Evolutionary conservation across 1,139 yeast species (phyloP).

Genomic region (Blastobotrys persicus): DNA sequence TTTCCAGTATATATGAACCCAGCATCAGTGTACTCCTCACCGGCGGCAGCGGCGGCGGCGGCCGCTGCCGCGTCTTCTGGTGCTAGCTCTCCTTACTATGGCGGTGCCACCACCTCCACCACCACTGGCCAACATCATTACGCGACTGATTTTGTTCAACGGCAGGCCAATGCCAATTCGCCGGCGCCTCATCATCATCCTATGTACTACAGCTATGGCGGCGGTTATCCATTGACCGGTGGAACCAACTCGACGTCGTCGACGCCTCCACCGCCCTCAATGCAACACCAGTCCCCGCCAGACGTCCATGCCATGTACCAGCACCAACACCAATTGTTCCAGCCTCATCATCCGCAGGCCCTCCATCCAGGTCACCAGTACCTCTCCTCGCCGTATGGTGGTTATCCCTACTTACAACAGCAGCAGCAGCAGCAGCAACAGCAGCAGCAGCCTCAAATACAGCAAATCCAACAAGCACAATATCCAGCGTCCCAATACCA

Average conservation of each 20-base stretch:
- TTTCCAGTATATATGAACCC: background rate
- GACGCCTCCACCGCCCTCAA: background rate
- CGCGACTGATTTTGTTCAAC: constrained; percentile 4
- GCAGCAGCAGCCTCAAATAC: constrained; percentile 17
- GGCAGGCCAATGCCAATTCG: background rate
- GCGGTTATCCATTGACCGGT: background rate
- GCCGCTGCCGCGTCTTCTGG: constrained; percentile 10
- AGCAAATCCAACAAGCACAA: constrained; percentile 13
- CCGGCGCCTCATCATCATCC: constrained; percentile 2
- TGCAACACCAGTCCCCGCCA: constrained; percentile 7
- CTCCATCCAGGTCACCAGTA: constrained; percentile 12
- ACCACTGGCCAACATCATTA: background rate
- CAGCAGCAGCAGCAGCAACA: constrained; percentile 15
- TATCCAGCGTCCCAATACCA: constrained; percentile 20
- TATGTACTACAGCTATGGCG: constrained; percentile 5
- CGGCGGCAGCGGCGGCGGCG: background rate
- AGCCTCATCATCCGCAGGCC: constrained; percentile 9
- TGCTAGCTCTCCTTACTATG: constrained; percentile 23
- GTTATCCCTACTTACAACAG: constrained; percentile 22
- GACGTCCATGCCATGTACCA: constrained; percentile 3
- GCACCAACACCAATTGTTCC: constrained; percentile 7
- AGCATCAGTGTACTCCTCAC: constrained; percentile 5
- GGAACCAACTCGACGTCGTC: constrained; percentile 9
- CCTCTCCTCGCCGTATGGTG: constrained; percentile 10
- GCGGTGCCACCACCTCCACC: background rate